phyloP scores from a whole-genome alignment of 176 grass and related monocot species.

The Juncus inflexus region DNA sequence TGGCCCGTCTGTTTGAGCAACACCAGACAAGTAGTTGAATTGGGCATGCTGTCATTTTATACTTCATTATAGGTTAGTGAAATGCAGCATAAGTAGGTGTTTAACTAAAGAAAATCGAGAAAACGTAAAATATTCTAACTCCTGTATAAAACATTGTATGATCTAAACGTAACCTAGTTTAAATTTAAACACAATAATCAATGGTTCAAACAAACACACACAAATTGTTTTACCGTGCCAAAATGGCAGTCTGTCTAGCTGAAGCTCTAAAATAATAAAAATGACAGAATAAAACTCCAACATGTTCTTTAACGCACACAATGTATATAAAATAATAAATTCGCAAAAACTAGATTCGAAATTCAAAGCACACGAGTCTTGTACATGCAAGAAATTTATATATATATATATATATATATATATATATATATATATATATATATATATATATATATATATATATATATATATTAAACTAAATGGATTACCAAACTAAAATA shows the following conservation, averaged over 20 bases:
- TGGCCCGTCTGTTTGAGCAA: too few species aligned
- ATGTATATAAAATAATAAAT: slow-evolving; percentile 3
- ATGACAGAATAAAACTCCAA: slow-evolving; percentile 8
- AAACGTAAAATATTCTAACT: too few species aligned
- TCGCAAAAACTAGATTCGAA: slow-evolving; percentile 11
- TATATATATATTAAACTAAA: too few species aligned
- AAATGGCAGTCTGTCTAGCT: slow-evolving; percentile 1
- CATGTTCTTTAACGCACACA: background rate
- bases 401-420: too few species aligned
- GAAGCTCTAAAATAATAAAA: background rate
- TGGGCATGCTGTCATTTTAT: too few species aligned
- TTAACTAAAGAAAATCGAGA: too few species aligned
- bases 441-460: too few species aligned
- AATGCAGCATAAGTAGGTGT: too few species aligned
- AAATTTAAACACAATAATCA: background rate
- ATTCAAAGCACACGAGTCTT: slow-evolving; percentile 64
- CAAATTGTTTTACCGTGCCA: background rate
- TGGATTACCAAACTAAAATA: too few species aligned
- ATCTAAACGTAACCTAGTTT: slow-evolving; percentile 19
- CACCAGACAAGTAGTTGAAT: too few species aligned
- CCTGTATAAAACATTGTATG: background rate
- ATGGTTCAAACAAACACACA: slow-evolving; percentile 14
- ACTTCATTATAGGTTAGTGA: too few species aligned
- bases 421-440: too few species aligned
- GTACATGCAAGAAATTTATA: slow-evolving; percentile 90